Evolutionary conservation across 2,329 filamentous ascomycete species (phyloP).

Genomic region (Zarea fungicola): DNA sequence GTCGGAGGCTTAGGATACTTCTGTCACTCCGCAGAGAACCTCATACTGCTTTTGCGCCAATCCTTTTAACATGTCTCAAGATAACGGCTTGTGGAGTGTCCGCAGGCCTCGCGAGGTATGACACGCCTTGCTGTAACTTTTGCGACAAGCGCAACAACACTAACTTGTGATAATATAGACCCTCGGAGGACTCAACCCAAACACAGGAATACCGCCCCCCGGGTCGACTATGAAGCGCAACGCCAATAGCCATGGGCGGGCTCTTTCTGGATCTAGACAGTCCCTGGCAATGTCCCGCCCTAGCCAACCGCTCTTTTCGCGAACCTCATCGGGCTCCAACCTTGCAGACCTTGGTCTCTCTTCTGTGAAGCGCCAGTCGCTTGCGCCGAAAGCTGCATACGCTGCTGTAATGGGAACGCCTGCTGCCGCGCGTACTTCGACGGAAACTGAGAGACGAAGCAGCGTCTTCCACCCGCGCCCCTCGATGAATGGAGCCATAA

Average conservation of each 20-base stretch:
- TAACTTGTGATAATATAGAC: conserved; percentile 51
- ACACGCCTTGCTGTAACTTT: background rate
- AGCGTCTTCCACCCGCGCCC: conserved; percentile 73
- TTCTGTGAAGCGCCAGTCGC: conserved; percentile 77
- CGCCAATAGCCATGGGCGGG: conserved; percentile 67
- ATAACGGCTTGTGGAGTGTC: conserved; percentile 83
- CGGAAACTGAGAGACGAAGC: conserved; percentile 62
- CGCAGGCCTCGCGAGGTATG: conserved; percentile 82
- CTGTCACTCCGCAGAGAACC: conserved; percentile 11
- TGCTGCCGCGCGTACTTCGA: conserved; percentile 46
- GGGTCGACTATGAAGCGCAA: conserved; percentile 89
- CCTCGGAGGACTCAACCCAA: conserved; percentile 75
- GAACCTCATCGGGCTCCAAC: conserved; percentile 77
- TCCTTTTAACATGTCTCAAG: conserved; percentile 65
- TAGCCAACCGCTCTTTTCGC: conserved; percentile 80
- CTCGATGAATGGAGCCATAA: conserved; percentile 61
- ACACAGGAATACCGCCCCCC: conserved; percentile 82
- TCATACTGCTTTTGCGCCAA: background rate
- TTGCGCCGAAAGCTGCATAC: conserved; percentile 63
- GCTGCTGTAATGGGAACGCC: conserved; percentile 37
- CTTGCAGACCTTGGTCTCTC: conserved; percentile 74
- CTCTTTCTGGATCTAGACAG: conserved; percentile 75
- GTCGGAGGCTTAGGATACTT: conserved; percentile 11
- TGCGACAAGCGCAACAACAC: conserved; percentile 3
- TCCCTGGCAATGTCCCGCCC: conserved; percentile 81